Evolutionary conservation across 768 basidiomycete species (phyloP), one percentile per base, ranked within the genome.

Genomic region (Phlebiopsis flavidoalba): DNA sequence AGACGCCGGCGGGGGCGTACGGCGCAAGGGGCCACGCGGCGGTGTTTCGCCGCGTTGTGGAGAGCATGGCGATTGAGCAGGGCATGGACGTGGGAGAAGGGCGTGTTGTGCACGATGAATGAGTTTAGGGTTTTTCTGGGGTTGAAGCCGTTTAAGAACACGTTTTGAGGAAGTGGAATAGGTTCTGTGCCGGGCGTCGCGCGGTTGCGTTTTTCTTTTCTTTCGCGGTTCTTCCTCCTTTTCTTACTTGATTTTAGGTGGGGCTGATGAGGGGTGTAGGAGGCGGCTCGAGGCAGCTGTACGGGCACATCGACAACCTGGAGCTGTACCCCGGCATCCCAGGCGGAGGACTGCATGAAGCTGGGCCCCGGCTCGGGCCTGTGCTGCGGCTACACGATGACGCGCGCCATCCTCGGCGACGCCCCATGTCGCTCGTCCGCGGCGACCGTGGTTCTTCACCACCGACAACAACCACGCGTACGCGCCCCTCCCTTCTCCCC

Each of bases 51-150:
- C 67, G 83, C 48, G 74, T 85, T 26, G 74, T 85, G 24, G 85
- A 87, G 66, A 78, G 84, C 17, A 71, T 85, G 73, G 80, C 79
- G 0, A 85, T 87, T 40, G 69, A 75, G 51, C 83, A 84, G 69
- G 77, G 80, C 4, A 2, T 70, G 85, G 48, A 62, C 63, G 8
- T 86, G 84, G 84, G n/a, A n/a, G 84, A n/a, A n/a, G n/a, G 26
- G 26, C 26, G 26, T 31, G 5, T 70, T 31, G 5, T 70, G 67
- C 63, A 65, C 66, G 56, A 64, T 61, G 70, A 89, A 89, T 66
- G 87, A 89, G 67, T 89, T 89, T 70, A 77, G 87, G 58, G 78
- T 81, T 59, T 91, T 89, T 72, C 73, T 92, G 50, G 85, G 86
- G 14, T 72, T 92, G 50, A 87, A 83, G 72, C 24, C 12, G 47